phyloP scores from a whole-genome alignment of 2,329 filamentous ascomycete genomes.

The Endothia cerciana region DNA sequence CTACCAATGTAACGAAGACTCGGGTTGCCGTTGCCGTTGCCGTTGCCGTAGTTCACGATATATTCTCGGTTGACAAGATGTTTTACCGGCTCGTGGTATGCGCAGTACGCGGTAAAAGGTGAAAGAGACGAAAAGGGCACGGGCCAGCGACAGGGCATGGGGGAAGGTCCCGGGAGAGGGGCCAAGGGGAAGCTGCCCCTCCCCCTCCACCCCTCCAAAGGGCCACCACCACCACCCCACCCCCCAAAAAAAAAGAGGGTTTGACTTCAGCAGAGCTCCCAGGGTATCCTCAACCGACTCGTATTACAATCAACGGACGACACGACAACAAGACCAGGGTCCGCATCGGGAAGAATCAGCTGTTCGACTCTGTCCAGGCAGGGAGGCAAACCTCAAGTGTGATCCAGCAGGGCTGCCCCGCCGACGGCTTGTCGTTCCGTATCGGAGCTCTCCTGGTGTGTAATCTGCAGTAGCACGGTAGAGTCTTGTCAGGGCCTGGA shows the following conservation, averaged over 20 bases:
- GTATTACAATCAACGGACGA: background rate
- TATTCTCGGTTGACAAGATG: constrained; percentile 4
- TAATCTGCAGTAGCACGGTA: background rate
- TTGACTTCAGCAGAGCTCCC: background rate
- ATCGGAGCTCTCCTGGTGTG: constrained; percentile 8
- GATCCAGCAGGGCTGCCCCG: constrained; percentile 14
- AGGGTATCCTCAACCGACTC: background rate
- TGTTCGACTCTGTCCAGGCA: background rate
- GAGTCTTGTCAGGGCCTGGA: background rate
- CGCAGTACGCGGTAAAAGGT: background rate
- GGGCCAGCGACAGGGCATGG: background rate
- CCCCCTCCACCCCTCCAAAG: background rate
- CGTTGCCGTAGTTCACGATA: constrained; percentile 9
- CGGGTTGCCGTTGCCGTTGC: no score
- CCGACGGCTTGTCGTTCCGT: constrained; percentile 13
- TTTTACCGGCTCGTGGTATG: background rate
- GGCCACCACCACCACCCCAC: background rate
- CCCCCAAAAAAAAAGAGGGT: background rate
- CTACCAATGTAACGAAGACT: background rate
- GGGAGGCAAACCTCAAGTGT: constrained; percentile 4
- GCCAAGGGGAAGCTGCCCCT: background rate
- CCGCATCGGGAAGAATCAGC: constrained; percentile 11
- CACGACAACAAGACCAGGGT: constrained; percentile 1
- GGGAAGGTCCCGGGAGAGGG: background rate
- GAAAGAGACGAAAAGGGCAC: background rate